Evolutionary conservation across 2,329 filamentous ascomycete species (phyloP), one percentile per base, ranked within the genome.

Genomic region (Sarocladiaceae sp.): DNA sequence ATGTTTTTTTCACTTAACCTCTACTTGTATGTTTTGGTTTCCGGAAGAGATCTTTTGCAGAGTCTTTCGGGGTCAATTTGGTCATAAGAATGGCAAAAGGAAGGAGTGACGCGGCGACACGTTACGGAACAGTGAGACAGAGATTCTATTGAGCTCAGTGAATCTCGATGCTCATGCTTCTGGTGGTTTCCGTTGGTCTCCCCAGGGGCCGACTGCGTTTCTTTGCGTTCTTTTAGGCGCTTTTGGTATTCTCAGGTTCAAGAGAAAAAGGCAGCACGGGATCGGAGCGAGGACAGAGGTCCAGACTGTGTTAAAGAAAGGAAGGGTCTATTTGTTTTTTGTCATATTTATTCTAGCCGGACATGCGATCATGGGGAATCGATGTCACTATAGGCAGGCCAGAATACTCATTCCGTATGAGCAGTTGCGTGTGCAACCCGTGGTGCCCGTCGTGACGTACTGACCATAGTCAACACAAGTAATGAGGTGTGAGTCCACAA

Each of bases 1-100:
- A 31, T 44, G 39, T 29, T 52, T 42, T 44, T 52, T 52, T 46
- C 50, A 48, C 44, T 48, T 48, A 31, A 48, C 44, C 44, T 48
- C 20, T 48, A 31, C 12, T 44, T 48, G 26, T 17, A 48, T 48
- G 25, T 29, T 48, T 48, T 33, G 44, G 44, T 33, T 31, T 48
- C 44, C 44, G 40, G 23, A 48, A 48, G 44, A 28, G 8, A 13
- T 17, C 5, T 8, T 33, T 18, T n/a, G 17, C 15, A 48, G 44
- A 48, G 44, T 20, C 44, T 29, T 33, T 48, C 17, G 44, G 26
- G 44, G 44, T 48, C 44, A 31, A 31, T 20, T 48, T 48, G 44
- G 26, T 48, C 44, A 48, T 25, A 48, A 48, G 44, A 48, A 48
- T 33, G 44, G 44, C 44, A 48, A 48, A 48, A 48, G 28, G 44